Evolutionary conservation across 345 rosid species (phyloP).

Genomic region (Heritiera littoralis): DNA sequence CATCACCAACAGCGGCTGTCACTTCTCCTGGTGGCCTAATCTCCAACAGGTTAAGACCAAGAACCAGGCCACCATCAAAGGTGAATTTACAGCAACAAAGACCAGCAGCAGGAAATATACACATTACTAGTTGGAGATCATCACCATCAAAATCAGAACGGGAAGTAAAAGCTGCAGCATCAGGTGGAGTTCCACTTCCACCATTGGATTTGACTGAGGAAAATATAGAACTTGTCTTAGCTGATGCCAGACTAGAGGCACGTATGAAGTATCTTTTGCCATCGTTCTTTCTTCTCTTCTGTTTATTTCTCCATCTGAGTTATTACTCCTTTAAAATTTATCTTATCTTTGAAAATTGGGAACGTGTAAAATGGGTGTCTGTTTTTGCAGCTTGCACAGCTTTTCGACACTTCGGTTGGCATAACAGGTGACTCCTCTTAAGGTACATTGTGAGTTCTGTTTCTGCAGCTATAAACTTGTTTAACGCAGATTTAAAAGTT

Average conservation of each 20-base stretch:
- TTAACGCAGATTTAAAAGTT: neutral
- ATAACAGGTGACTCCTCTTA: constrained; percentile 66
- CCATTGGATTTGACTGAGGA: constrained; percentile 91
- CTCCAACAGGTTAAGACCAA: neutral
- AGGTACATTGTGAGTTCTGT: too few species aligned
- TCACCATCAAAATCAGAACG: neutral
- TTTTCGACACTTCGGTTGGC: constrained; percentile 74
- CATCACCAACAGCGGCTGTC: neutral
- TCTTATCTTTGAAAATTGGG: neutral
- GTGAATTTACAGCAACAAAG: neutral
- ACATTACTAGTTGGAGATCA: neutral
- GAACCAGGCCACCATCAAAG: constrained; percentile 5
- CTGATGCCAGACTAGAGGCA: constrained; percentile 79
- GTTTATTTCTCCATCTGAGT: neutral
- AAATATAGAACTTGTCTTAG: constrained; percentile 60
- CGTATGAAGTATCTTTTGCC: neutral
- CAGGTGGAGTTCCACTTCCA: constrained; percentile 57
- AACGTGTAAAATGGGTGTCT: neutral
- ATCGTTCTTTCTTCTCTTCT: neutral
- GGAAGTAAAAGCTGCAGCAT: constrained; percentile 37
- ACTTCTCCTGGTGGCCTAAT: neutral
- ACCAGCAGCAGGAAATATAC: neutral
- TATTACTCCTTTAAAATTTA: neutral
- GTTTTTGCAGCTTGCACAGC: constrained; percentile 64
- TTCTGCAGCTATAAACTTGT: neutral